A percentile compares a stretch with the other conserved stretches of the same genome.
phyloP scores from a whole-genome alignment of 495 filamentous ascomycete species.

The Hypoxylon cercidicola region DNA sequence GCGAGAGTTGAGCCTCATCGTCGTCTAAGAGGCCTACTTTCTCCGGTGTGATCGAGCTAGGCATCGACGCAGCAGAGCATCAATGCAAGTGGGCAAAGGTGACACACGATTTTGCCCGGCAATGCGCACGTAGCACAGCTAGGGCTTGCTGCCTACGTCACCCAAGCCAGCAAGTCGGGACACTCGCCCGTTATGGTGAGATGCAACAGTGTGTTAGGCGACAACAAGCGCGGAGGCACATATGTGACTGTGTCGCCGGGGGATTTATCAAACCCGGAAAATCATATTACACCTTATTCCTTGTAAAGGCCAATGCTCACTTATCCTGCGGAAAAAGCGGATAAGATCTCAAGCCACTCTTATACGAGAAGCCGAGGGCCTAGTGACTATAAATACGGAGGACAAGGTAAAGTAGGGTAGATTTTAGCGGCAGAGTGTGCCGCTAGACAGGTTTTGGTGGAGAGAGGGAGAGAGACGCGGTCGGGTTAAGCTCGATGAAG shows the following conservation, averaged over 20 bases:
- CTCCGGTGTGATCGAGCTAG: conserved; percentile 31
- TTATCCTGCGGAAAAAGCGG: neutral
- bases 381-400: neutral
- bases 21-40: conserved; percentile 35
- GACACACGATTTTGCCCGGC: conserved; percentile 1
- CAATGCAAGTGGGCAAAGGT: conserved; percentile 11
- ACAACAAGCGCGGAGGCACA: neutral
- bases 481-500: conserved; percentile 14
- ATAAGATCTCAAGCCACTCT: neutral
- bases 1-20: conserved; percentile 26
- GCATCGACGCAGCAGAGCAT: conserved; percentile 33
- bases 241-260: conserved; percentile 2
- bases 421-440: neutral
- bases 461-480: conserved; percentile 9
- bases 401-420: neutral
- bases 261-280: conserved; percentile 10
- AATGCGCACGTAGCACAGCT: conserved; percentile 23
- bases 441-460: conserved; percentile 3
- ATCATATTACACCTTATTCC: conserved; percentile 12
- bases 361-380: neutral
- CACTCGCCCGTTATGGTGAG: conserved; percentile 7
- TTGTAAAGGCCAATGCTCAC: conserved; percentile 1
- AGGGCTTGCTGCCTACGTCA: conserved; percentile 15
- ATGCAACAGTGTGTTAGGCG: neutral
- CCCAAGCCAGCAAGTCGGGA: conserved; percentile 17